Base-by-base conservation (phyloP, 202 grass and related monocot species). In the Miscanthus sacchariflorus region DNA sequence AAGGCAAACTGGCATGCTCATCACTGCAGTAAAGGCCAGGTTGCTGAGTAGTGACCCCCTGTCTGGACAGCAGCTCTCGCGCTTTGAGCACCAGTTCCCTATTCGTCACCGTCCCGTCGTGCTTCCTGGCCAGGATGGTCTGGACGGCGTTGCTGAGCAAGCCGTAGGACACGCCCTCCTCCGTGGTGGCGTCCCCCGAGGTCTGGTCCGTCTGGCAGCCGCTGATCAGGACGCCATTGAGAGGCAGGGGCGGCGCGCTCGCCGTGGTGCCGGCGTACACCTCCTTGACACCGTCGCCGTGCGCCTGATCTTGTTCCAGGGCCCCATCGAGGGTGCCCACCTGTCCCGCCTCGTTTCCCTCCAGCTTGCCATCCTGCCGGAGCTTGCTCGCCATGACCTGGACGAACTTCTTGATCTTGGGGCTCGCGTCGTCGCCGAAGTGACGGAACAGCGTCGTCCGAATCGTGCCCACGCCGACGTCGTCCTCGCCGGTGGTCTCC, bases 141-240 rank as follows among this genome's bases (percentile, higher is more conserved):
- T 98, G 93, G 79, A 98, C 93, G 39, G 90, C 92, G 68, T 95
- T 90, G 96, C 93, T 95, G n/a, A 98, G 90, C 18, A 87, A 88
- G 24, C 95, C 96, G 15, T 94, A 98, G 2, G 93, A 91, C 90
- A 64, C 50, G 66, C 83, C 88, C 36, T 91, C 78, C 4, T 68
- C n/a, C 24, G 87, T 89, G 42, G 93, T 96, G 1, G 92, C 92
- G 76, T 99, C 96, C 3, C 88, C 94, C 4, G 96, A 96, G 2
- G 90, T 92, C 76, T 95, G 83, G 48, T 94, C 87, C 7, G 92
- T 94, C 85, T 98, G 96, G 87, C 92, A 98, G 27, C 96, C 96
- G 76, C 96, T 96, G 85, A 98, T 78, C 35, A 98, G 74, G 0
- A 98, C 88, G 52, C 94, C 94, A 5, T 83, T 94, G 59, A 84